These are phyloP conservation scores for Phenoliferia sp. DNA, from an alignment of 1,284 basidiomycete species.

Conservation along the genomic window DNA sequence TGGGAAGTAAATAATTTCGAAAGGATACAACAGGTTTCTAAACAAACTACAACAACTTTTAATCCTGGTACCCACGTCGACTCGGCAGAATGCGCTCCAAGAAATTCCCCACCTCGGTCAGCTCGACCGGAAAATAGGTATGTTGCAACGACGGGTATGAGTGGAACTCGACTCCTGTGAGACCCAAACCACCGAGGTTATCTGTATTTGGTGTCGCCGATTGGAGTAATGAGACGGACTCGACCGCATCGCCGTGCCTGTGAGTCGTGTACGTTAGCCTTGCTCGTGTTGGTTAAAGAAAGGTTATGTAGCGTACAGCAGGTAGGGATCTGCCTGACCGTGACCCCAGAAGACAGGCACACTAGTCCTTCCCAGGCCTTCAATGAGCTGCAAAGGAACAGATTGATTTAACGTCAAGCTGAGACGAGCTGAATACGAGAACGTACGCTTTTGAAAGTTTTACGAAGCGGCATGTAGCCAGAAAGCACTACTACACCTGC, in stretches of 20 bases:
- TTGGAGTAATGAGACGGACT: conserved; percentile 9
- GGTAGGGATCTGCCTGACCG: conserved; percentile 14
- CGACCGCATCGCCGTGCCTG: conserved; percentile 17
- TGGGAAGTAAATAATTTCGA: too few species aligned
- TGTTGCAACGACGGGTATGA: conserved; percentile 13
- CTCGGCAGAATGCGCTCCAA: not conserved
- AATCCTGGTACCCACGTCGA: too few species aligned
- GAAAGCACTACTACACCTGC: conserved; percentile 18
- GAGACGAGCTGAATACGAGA: not conserved
- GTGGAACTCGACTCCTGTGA: conserved; percentile 7
- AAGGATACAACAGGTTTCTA: too few species aligned
- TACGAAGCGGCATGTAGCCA: conserved; percentile 20
- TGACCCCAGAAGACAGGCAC: conserved; percentile 28
- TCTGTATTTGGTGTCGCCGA: not conserved
- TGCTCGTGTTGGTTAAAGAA: not conserved
- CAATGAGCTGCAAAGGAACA: conserved; percentile 6
- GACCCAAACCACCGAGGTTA: conserved; percentile 6
- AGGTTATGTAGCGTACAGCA: conserved; percentile 1
- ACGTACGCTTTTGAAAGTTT: conserved; percentile 15
- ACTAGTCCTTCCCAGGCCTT: conserved; percentile 8
- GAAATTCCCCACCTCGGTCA: not conserved
- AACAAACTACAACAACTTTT: too few species aligned
- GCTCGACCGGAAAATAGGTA: conserved; percentile 5
- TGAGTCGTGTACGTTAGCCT: not conserved
- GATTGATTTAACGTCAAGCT: not conserved